These are phyloP conservation scores for Geotrichum klebahnii DNA, from an alignment of 1,139 yeast species.

Conservation along the genomic window DNA sequence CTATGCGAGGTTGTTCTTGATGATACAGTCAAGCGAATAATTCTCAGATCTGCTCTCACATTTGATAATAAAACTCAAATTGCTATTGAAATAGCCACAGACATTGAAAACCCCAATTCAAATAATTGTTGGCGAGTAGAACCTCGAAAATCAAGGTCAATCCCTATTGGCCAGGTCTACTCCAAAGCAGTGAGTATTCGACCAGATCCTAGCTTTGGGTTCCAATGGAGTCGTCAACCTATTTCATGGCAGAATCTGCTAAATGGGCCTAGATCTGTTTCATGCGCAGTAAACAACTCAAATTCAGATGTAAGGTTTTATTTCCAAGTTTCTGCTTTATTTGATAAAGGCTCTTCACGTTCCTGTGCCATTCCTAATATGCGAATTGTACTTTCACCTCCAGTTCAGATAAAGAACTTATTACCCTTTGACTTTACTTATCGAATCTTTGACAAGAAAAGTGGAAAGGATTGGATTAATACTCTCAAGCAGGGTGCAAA, in stretches of 20 bases:
- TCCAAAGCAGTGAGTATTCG: constrained; percentile 53
- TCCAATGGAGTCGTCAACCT: constrained; percentile 60
- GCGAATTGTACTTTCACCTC: constrained; percentile 74
- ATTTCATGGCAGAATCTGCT: constrained; percentile 66
- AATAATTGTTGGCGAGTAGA: constrained; percentile 37
- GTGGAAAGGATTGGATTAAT: constrained; percentile 66
- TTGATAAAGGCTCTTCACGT: constrained; percentile 60
- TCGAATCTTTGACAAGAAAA: constrained; percentile 69
- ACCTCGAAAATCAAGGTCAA: constrained; percentile 55
- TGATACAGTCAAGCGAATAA: constrained; percentile 69
- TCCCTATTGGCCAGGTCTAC: constrained; percentile 71
- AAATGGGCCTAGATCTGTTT: constrained; percentile 50
- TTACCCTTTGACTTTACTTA: constrained; percentile 77
- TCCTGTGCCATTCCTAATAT: constrained; percentile 78
- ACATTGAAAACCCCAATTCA: constrained; percentile 23
- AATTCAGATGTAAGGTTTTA: constrained; percentile 46
- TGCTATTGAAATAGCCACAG: constrained; percentile 44
- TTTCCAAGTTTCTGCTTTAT: constrained; percentile 70
- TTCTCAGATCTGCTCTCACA: constrained; percentile 67
- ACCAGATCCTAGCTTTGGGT: constrained; percentile 57
- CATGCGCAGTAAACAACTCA: constrained; percentile 47
- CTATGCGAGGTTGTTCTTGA: constrained; percentile 66
- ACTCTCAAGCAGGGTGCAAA: constrained; percentile 58
- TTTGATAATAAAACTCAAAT: constrained; percentile 69
- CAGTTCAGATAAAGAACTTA: constrained; percentile 76